Evolutionary conservation across 2,329 filamentous ascomycete genomes (phyloP).

Genomic region (Sporothrix brunneoviolacea): DNA sequence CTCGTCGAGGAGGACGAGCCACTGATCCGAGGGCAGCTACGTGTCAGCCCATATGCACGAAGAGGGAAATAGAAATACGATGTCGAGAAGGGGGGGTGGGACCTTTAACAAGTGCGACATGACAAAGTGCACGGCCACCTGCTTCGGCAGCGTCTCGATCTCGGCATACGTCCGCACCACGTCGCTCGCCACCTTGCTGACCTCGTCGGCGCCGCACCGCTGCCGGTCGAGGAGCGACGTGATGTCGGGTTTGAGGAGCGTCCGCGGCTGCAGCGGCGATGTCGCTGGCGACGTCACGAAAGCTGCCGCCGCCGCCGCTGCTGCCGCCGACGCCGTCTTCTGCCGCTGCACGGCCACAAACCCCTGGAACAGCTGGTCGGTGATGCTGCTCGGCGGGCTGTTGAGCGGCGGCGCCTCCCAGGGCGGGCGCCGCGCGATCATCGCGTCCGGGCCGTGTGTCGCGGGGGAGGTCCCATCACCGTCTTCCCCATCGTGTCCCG

Average conservation of each 20-base stretch:
- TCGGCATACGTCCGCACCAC: neutral
- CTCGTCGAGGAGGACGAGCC: conserved; percentile 1
- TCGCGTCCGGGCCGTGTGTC: no score
- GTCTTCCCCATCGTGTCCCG: no score
- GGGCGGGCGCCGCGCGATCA: no score
- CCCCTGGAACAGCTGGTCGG: conserved; percentile 2
- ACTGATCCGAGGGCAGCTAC: no score
- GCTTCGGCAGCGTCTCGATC: conserved; percentile 1
- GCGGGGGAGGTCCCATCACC: no score
- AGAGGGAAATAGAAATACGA: neutral
- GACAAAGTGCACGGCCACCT: neutral
- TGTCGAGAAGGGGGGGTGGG: neutral
- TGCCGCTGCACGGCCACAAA: neutral
- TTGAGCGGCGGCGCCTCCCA: neutral
- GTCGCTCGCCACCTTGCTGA: neutral
- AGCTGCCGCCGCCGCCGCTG: no score
- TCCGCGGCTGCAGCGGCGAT: no score
- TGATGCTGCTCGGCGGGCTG: neutral
- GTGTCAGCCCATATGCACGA: no score
- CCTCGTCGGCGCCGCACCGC: neutral
- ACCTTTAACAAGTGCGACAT: neutral
- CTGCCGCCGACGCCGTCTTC: no score
- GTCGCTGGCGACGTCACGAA: neutral
- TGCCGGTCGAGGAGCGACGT: neutral
- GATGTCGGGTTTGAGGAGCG: neutral